These are phyloP conservation scores for Ophiostoma novo-ulmi DNA, from an alignment of 2,329 filamentous ascomycete genomes.

Conservation along the genomic window DNA sequence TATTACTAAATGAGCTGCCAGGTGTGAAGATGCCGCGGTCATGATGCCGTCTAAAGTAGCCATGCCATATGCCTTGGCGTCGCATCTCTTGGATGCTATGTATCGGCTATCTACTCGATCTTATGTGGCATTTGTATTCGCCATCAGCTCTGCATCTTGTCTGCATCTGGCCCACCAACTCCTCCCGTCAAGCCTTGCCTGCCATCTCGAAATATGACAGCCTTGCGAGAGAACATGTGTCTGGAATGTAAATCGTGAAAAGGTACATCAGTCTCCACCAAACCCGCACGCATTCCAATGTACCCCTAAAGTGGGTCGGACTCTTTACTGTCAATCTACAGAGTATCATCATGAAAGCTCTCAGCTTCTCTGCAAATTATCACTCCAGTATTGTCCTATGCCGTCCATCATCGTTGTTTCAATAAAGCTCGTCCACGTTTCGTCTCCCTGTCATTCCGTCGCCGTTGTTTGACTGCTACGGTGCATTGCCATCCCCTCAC, in stretches of 20 bases:
- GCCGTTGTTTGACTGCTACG: constrained; percentile 16
- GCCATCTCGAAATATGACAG: constrained; percentile 1
- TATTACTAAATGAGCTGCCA: too few relatives aligned
- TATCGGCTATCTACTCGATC: too few relatives aligned
- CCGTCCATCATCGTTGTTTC: neutral
- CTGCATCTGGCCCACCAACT: too few relatives aligned
- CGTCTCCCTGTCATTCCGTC: constrained; percentile 3
- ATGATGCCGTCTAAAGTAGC: neutral
- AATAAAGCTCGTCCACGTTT: neutral
- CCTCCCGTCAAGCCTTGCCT: neutral
- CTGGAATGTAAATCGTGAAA: neutral
- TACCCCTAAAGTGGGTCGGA: neutral
- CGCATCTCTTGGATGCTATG: neutral
- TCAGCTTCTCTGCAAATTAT: neutral
- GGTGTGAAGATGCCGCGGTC: neutral
- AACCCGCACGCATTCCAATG: neutral
- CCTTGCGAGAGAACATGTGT: neutral
- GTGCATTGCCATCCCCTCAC: neutral
- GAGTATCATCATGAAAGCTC: neutral
- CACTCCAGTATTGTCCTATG: neutral
- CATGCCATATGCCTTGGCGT: neutral
- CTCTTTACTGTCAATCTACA: neutral
- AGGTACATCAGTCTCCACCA: neutral
- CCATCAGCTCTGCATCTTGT: neutral
- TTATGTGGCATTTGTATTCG: too few relatives aligned